Evolutionary conservation across 768 basidiomycete genomes (phyloP), one percentile per base, ranked within the genome.

Genomic region (Boletus fagicola): DNA sequence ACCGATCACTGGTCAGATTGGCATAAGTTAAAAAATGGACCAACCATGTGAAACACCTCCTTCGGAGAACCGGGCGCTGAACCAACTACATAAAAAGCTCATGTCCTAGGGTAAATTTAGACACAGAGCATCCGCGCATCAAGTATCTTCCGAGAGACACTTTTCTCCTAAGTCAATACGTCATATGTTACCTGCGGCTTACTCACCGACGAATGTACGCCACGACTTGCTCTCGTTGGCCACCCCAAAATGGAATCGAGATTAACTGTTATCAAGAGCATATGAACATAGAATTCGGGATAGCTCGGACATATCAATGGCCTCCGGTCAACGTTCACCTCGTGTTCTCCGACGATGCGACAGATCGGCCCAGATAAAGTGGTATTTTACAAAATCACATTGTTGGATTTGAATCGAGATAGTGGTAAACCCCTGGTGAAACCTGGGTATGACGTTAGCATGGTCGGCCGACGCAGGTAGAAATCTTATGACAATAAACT

Each of bases 101-200:
- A 18, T 20, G 22, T n/a, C 42, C 12, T 11, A n/a, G 42, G 31
- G 45, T 47, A 54, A 53, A 59, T 48, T 53, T 39, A 47, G n/a
- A 40, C 46, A 1, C 24, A 4, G 24, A 26, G 3, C 16, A 10
- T 26, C 55, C 10, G 5, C 46, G 40, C 47, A 53, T 45, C 30
- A 59, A 59, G 18, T 13, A 49, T 48, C 12, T 33, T 49, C 43
- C 24, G 18, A 13, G 33, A 10, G 4, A 15, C 6, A 20, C 39
- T 10, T 45, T 40, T 33, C 15, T 6, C 24, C 22, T 18, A 11
- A 15, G 12, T 20, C 10, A 15, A 26, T 43, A 18, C 1, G 2
- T n/a, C 49, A 20, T 26, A 9, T 4, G 18, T 40, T 54, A 6
- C 43, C 24, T 18, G 24, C 16, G 31, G 16, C 40, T 30, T 30